These are phyloP conservation scores for Cephalotrichum gorgonifer DNA, from an alignment of 2,329 filamentous ascomycete species.

Conservation along the genomic window DNA sequence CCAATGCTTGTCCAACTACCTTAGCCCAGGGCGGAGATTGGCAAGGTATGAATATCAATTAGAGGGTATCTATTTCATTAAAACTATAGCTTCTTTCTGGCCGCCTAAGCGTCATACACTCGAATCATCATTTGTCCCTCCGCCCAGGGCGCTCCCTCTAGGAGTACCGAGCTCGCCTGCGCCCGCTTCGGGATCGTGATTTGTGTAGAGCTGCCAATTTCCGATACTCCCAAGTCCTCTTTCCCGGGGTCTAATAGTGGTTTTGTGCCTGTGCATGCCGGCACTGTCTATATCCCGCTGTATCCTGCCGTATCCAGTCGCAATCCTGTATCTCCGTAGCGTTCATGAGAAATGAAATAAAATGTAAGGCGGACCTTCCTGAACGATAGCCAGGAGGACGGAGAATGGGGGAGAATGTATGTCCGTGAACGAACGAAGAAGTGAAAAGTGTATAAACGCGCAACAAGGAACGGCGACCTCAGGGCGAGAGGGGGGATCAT, in stretches of 20 bases:
- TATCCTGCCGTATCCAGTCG: neutral
- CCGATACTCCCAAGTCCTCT: too few species aligned
- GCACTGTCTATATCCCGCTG: neutral
- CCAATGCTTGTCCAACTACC: too few species aligned
- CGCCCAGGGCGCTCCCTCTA: conserved; percentile 1
- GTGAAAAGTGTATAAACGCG: neutral
- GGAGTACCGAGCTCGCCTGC: conserved; percentile 2
- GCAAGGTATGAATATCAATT: neutral
- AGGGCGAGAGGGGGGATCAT: neutral
- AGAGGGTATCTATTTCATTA: conserved; percentile 4
- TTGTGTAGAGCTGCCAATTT: neutral
- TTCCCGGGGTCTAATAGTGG: too few species aligned
- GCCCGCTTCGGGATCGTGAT: neutral
- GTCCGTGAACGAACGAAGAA: too few species aligned
- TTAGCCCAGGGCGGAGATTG: neutral
- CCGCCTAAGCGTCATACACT: neutral
- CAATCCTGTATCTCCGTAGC: too few species aligned
- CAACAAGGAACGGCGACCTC: neutral
- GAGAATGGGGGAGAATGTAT: too few species aligned
- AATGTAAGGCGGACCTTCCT: too few species aligned
- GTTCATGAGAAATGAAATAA: too few species aligned
- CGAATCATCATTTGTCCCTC: neutral
- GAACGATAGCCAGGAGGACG: too few species aligned
- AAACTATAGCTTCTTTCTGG: neutral
- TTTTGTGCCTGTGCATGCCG: neutral